A percentile compares a stretch with the other conserved stretches of the same genome.
Evolutionary conservation across 768 basidiomycete genomes (phyloP).

Genomic region (Termitomyces sp.): DNA sequence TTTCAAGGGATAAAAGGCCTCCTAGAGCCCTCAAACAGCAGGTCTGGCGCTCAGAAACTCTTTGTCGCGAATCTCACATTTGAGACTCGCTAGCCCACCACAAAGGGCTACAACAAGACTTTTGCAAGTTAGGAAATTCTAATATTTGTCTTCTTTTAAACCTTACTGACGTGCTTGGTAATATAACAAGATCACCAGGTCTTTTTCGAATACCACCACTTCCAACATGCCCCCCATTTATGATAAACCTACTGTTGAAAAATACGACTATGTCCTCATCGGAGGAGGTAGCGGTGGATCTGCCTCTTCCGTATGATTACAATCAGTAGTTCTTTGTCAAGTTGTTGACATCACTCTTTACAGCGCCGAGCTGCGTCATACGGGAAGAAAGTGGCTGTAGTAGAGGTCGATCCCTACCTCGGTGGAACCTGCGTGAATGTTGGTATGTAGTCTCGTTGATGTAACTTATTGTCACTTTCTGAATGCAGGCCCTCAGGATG

Average conservation of each 20-base stretch:
- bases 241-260: slow-evolving; percentile 56
- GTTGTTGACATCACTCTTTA: not conserved
- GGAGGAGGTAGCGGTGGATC: slow-evolving; percentile 95
- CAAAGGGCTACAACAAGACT: slow-evolving; percentile 17
- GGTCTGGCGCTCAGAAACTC: slow-evolving; percentile 25
- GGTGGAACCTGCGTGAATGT: slow-evolving; percentile 99
- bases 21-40: slow-evolving; percentile 19
- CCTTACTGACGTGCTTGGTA: slow-evolving; percentile 18
- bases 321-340: not conserved
- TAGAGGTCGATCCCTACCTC: slow-evolving; percentile 70
- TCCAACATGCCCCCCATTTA: slow-evolving; percentile 69
- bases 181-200: slow-evolving; percentile 41
- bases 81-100: slow-evolving; percentile 11
- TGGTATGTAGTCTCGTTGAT: slow-evolving; percentile 48
- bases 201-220: slow-evolving; percentile 34
- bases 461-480: not conserved
- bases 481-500: slow-evolving; percentile 54
- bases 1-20: slow-evolving; percentile 19
- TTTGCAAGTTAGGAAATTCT: slow-evolving; percentile 13
- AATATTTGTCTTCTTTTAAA: not conserved
- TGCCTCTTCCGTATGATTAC: slow-evolving; percentile 68
- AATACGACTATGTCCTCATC: slow-evolving; percentile 84
- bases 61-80: slow-evolving; percentile 9
- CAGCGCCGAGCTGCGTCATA: slow-evolving; percentile 90
- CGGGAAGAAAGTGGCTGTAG: slow-evolving; percentile 89